These are phyloP conservation scores for Elsinoe arachidis DNA, from an alignment of 2,329 filamentous ascomycete species.

Conservation along the genomic window DNA sequence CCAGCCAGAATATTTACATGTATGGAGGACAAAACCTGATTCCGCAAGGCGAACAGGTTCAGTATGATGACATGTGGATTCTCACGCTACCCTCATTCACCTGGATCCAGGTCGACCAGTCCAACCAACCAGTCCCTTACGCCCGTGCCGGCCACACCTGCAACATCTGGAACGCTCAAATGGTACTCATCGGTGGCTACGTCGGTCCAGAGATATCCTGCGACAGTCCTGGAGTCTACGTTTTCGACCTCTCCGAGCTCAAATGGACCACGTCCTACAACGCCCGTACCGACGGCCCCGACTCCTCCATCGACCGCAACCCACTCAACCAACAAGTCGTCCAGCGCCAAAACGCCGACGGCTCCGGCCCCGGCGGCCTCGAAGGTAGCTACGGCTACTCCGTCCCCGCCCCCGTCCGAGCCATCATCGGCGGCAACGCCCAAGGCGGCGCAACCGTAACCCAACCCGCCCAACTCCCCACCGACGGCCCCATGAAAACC, in stretches of 20 bases:
- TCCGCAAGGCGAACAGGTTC: slow-evolving; percentile 49
- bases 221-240: slow-evolving; percentile 61
- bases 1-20: slow-evolving; percentile 69
- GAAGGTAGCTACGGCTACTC: slow-evolving; percentile 56
- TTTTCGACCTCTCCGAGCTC: slow-evolving; percentile 65
- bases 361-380: slow-evolving; percentile 46
- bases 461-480: slow-evolving; percentile 53
- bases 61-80: slow-evolving; percentile 70
- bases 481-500: slow-evolving; percentile 61
- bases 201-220: slow-evolving; percentile 53
- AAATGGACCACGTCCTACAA: slow-evolving; percentile 44
- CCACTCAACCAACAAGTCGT: slow-evolving; percentile 45
- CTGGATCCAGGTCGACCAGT: slow-evolving; percentile 60
- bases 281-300: slow-evolving; percentile 20
- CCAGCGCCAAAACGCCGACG: slow-evolving; percentile 34
- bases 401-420: slow-evolving; percentile 56
- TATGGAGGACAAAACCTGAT: slow-evolving; percentile 68
- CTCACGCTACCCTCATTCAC: slow-evolving; percentile 71
- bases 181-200: slow-evolving; percentile 68
- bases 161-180: slow-evolving; percentile 70
- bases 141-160: slow-evolving; percentile 67
- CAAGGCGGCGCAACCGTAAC: slow-evolving; percentile 63
- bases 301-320: slow-evolving; percentile 26
- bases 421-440: slow-evolving; percentile 58
- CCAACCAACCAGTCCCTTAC: slow-evolving; percentile 39